Base-by-base conservation (phyloP, 352 stramenopile species). In the Thraustochytrium sp. region DNA sequence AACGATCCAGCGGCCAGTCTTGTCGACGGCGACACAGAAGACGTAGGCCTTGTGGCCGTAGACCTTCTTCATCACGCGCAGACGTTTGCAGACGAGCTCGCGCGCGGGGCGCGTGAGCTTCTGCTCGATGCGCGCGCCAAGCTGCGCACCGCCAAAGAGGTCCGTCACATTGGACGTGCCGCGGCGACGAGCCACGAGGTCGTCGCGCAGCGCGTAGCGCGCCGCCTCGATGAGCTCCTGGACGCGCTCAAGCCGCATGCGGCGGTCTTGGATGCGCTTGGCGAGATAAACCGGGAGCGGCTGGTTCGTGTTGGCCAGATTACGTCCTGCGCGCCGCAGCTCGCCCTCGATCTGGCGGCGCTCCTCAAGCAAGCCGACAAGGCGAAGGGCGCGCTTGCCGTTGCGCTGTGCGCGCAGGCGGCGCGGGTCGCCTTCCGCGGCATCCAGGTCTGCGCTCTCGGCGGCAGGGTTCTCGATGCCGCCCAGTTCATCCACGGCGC, bases 1-100 rank as follows among this genome's bases (percentile, higher is more conserved):
- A 76, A 99, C 94, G 72, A 98, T 95, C 82, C 97, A 97, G 72
- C 95, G 92, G 42, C 95, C 94, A 23, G 90, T 93, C 78, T 92
- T 93, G 90, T 99, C 96, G 86, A 98, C 98, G 54, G 92, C 94
- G 55, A 98, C 88, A 86, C 94, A 98, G 85, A 98, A 99, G 13
- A 97, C 91, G 31, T 55, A 80, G 29, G 68, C 68, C 26, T 64
- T 80, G 26, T 80, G 68, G 4, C 68, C 68, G 31, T 80, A 80
- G 23, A 80, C 38, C 68, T 80, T 80, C 42, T 80, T 80, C 68
- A 80, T 80, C 36, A 80, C 68, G 34, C 68, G 68, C 1, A 80
- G 26, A 23, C 68, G 48, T 31, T 61, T 53, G 26, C 48, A 80
- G 26, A 51, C 68, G 31, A 80, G 68, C 8, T 77, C 65, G 29